These are phyloP conservation scores for Pseudozyma sp. DNA, from an alignment of 1,284 basidiomycete species.

Conservation along the genomic window DNA sequence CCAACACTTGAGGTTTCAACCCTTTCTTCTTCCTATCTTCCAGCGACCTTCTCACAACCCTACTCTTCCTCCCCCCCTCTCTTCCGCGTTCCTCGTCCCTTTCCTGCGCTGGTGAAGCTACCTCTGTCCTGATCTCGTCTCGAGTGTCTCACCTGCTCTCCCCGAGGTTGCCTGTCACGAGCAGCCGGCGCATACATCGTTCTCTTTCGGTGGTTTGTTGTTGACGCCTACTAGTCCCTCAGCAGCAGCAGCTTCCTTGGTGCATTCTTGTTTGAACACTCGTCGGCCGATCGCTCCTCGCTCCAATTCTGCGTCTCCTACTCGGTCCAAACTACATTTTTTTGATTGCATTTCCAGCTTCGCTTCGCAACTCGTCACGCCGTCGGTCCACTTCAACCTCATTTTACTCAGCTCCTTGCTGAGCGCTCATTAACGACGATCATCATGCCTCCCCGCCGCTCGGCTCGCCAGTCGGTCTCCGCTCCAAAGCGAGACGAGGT, in stretches of 20 bases:
- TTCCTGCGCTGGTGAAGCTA: background rate
- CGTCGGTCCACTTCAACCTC: background rate
- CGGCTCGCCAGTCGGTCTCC: constrained; percentile 25
- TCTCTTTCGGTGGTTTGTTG: too few species aligned
- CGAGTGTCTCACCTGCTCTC: constrained; percentile 6
- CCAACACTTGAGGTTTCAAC: constrained; percentile 4
- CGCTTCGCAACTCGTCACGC: background rate
- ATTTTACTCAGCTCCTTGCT: background rate
- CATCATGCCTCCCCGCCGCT: constrained; percentile 43
- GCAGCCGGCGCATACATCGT: constrained; percentile 10
- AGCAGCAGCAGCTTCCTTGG: too few species aligned
- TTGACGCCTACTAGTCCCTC: too few species aligned
- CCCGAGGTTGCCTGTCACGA: background rate
- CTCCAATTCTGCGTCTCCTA: background rate
- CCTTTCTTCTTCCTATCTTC: constrained; percentile 1
- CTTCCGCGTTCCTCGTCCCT: background rate
- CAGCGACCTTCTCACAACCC: background rate
- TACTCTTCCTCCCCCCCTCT: background rate
- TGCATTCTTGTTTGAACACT: too few species aligned
- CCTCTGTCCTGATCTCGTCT: background rate
- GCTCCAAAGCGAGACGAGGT: constrained; percentile 11
- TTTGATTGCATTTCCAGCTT: background rate
- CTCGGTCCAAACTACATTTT: too few species aligned
- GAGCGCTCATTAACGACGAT: too few species aligned
- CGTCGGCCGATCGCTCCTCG: background rate